A percentile compares a stretch with the other conserved stretches of the same genome.
These are phyloP conservation scores for Alloteropsis semialata DNA, from an alignment of 176 grass and related monocot genomes.

Conservation along the genomic window DNA sequence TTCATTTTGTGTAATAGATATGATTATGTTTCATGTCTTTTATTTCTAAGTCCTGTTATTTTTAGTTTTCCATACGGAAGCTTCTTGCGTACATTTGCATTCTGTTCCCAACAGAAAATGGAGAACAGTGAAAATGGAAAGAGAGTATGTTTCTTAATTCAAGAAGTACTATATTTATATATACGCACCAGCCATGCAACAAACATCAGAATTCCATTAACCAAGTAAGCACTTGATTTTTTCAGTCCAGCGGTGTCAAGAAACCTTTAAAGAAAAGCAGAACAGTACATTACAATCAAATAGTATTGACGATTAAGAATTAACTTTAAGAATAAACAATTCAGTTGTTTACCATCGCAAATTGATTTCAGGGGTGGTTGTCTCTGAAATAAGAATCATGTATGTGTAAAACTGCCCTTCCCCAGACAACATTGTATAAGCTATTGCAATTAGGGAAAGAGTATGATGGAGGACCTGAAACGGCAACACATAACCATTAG, in stretches of 20 bases:
- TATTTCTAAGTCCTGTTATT: background rate
- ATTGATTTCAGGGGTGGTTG: slow-evolving; percentile 86
- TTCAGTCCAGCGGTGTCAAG: slow-evolving; percentile 94
- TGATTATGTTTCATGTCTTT: background rate
- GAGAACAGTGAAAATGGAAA: background rate
- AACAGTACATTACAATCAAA: slow-evolving; percentile 34
- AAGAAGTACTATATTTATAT: background rate
- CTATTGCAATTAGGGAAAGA: slow-evolving; percentile 73
- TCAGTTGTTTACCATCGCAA: slow-evolving; percentile 71
- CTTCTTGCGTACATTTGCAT: background rate
- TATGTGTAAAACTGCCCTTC: slow-evolving; percentile 94
- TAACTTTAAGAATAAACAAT: background rate
- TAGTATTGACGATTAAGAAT: background rate
- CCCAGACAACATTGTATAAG: slow-evolving; percentile 78
- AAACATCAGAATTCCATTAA: slow-evolving; percentile 90
- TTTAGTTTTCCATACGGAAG: background rate
- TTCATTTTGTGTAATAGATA: background rate
- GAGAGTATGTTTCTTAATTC: background rate
- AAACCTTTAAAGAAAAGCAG: slow-evolving; percentile 63
- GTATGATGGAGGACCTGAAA: slow-evolving; percentile 91
- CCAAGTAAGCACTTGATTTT: slow-evolving; percentile 74
- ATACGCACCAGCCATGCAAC: slow-evolving; percentile 82
- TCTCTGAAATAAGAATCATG: slow-evolving; percentile 87
- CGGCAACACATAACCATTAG: slow-evolving; percentile 24
- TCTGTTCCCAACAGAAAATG: slow-evolving; percentile 1